phyloP scores from a whole-genome alignment of 495 filamentous ascomycete species.

The Tuber calosporum region DNA sequence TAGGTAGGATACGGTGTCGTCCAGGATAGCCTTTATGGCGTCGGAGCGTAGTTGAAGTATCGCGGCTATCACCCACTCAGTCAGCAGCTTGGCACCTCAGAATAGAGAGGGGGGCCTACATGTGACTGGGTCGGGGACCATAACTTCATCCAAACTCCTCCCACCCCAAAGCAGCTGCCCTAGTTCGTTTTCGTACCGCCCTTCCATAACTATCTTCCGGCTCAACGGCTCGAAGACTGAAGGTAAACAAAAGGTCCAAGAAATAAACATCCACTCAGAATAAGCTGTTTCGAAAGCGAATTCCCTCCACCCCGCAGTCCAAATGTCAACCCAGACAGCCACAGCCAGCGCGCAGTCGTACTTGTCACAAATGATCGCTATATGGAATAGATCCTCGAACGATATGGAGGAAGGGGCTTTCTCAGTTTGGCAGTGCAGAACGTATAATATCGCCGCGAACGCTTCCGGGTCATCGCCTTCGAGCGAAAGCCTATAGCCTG shows the following conservation, averaged over 20 bases:
- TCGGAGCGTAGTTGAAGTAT: not conserved
- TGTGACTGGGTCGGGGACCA: conserved; percentile 22
- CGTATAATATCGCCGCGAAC: conserved; percentile 25
- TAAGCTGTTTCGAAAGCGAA: conserved; percentile 13
- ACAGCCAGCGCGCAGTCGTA: conserved; percentile 32
- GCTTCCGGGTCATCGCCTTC: conserved; percentile 29
- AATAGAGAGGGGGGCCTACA: conserved; percentile 8
- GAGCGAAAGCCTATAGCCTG: conserved; percentile 15
- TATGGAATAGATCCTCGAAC: conserved; percentile 23
- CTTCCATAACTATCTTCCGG: conserved; percentile 25
- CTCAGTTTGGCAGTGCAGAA: conserved; percentile 26
- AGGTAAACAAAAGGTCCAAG: conserved; percentile 26
- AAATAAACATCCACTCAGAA: conserved; percentile 33
- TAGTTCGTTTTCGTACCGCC: not conserved
- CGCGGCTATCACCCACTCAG: not conserved
- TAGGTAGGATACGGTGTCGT: conserved; percentile 8
- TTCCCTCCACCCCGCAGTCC: conserved; percentile 16
- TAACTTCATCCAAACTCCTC: conserved; percentile 18
- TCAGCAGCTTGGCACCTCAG: not conserved
- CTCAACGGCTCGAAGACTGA: conserved; percentile 21
- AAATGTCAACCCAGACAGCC: conserved; percentile 24
- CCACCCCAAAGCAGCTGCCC: not conserved
- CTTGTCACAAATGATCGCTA: conserved; percentile 36
- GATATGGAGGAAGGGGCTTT: conserved; percentile 18
- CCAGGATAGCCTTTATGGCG: conserved; percentile 14